Base-by-base conservation (phyloP, 108 stramenopile species). In the Poteriospumella lacustris region DNA sequence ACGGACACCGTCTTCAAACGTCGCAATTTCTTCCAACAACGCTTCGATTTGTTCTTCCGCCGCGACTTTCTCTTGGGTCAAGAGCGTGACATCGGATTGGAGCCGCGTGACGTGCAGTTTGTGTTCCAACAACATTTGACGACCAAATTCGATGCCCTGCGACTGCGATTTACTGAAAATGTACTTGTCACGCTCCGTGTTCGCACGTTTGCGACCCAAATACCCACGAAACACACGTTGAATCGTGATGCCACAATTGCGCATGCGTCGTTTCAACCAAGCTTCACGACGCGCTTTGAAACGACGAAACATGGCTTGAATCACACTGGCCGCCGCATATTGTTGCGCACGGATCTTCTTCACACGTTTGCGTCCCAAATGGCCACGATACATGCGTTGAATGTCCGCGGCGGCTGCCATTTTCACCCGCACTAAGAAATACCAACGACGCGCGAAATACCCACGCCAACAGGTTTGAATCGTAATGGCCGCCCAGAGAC, bases 51-150 rank as follows among this genome's bases (percentile, higher is more conserved):
- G 78, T 81, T 92, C 91, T 80, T 92, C 91, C 43, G 89, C 77
- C 42, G 81, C 87, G 9, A 89, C 83, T 77, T 92, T 93, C 81
- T 92, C 91, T 60, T 91, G 84, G n/a, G 88, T 89, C 1, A 93
- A 87, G 42, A 92, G 79, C 40, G 88, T 86, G 3, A 93, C 80
- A 73, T 93, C 93, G 33, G 82, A 84, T 73, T 93, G 91, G 43
- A 93, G 84, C 59, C 90, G 87, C n/a, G 92, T 92, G 24, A 89
- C 93, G 70, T 92, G 92, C 24, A 92, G 87, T 77, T 91, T 91
- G 86, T 93, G 93, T 80, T 93, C 92, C 33, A 91, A 82, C 40
- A 93, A 87, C 88, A 93, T 89, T 83, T 93, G 91, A 19, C 93
- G 87, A 24, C 92, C 93, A 42, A 92, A 82, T 77, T 92, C 93